Percentiles rank a stretch among this genome's conserved stretches.
phyloP scores from a whole-genome alignment of 202 grass and related monocot species.

The Carex arenaria region DNA sequence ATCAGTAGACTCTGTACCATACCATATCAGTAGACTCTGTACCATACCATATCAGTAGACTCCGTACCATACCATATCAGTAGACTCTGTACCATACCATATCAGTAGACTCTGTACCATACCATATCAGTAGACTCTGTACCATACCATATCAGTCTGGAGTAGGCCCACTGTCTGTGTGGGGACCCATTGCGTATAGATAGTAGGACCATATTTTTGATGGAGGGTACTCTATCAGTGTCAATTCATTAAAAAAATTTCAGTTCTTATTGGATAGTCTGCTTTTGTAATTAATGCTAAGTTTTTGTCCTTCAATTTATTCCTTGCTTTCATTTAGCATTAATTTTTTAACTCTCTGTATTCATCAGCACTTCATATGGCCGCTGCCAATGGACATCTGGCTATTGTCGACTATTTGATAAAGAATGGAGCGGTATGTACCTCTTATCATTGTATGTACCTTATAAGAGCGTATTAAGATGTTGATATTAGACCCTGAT shows the following conservation, averaged over 20 bases:
- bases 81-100: background rate
- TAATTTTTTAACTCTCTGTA: conserved; percentile 23
- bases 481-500: background rate
- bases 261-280: background rate
- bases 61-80: background rate
- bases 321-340: background rate
- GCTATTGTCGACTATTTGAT: conserved; percentile 83
- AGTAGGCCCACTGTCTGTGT: background rate
- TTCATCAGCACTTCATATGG: conserved; percentile 85
- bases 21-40: background rate
- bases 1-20: background rate
- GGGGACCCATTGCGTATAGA: background rate
- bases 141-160: background rate
- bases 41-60: background rate
- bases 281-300: background rate
- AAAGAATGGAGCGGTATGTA: conserved; percentile 69
- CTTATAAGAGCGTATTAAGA: background rate
- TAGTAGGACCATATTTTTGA: background rate
- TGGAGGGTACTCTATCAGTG: background rate
- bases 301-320: background rate
- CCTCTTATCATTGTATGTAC: background rate
- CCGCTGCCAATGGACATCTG: conserved; percentile 84
- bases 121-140: background rate
- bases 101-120: background rate
- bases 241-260: background rate